Base-by-base conservation (phyloP, 1,284 basidiomycete species). In the Porogramme epimiltina region DNA sequence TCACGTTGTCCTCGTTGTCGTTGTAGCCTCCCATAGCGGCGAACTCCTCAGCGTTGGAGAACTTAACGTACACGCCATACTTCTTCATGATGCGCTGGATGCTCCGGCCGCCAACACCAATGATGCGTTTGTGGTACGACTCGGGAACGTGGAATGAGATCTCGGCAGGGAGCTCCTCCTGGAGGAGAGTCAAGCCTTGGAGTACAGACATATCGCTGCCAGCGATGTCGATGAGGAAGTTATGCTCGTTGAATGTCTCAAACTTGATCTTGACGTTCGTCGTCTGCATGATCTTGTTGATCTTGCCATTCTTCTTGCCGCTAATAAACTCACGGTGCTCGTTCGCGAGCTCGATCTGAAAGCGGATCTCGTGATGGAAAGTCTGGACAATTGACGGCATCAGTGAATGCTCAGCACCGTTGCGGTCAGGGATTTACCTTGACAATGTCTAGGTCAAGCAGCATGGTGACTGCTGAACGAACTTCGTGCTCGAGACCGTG, bases 51-150 rank as follows among this genome's bases (percentile, higher is more conserved):
- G 95, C 94, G 70, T 98, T 99, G 38, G 93, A 95, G 68, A 99
- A 99, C 74, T 99, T 99, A 73, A 99, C 97, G 73, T 98, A 99
- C 23, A 98, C 96, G 26, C 96, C 96, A 65, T 91, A 98, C 71
- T 97, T 95, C 77, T 98, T 98, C 96, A 99, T 99, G 72, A 99
- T 99, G 55, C 94, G 85, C 71, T 99, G 96, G 54, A 99, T 99
- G 73, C 96, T 99, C 67, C 95, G 91, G 26, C 96, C 96, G 39
- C 95, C 96, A 23, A 98, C 96, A 55, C 96, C 96, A 62, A 99
- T 99, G 70, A 99, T 99, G 56, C 97, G 91, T 74, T 99, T 99
- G 77, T 99, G 96, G 70, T 98, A 99, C 45, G 87, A 86, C 73
- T 99, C 96, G 20, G 97, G 96, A 8, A 99, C 95, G 72, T 98